phyloP scores from a whole-genome alignment of 257 asterid genomes.

The Solanum medicagineum region DNA sequence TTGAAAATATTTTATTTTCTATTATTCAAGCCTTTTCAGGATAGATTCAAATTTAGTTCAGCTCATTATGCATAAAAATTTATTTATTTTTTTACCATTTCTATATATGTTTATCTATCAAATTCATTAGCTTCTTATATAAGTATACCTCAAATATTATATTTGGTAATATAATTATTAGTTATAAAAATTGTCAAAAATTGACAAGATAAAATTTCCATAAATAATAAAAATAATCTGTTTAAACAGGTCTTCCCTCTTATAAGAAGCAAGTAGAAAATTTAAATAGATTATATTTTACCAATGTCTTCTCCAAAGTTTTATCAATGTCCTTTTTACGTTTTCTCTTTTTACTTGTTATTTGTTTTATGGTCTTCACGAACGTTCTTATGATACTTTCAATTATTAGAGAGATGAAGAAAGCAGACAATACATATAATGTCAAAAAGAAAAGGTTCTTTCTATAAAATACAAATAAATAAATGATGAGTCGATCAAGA shows the following conservation, averaged over 20 bases:
- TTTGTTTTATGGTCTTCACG: neutral
- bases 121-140: neutral
- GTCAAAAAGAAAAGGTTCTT: neutral
- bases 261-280: too few species aligned
- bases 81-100: neutral
- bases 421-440: neutral
- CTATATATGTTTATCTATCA: neutral
- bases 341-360: neutral
- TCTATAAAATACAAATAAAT: neutral
- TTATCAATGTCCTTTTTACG: neutral
- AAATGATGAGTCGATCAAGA: neutral
- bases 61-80: neutral
- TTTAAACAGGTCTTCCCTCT: neutral
- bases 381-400: neutral
- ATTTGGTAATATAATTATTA: neutral
- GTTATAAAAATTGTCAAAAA: too few species aligned
- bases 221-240: neutral
- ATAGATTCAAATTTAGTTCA: neutral
- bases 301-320: neutral
- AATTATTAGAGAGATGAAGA: neutral
- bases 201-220: too few species aligned
- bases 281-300: neutral
- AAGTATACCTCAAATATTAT: neutral
- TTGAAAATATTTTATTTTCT: neutral
- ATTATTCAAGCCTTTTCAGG: neutral